Base-by-base conservation (phyloP, 495 filamentous ascomycete genomes). In the Podospora australis region DNA sequence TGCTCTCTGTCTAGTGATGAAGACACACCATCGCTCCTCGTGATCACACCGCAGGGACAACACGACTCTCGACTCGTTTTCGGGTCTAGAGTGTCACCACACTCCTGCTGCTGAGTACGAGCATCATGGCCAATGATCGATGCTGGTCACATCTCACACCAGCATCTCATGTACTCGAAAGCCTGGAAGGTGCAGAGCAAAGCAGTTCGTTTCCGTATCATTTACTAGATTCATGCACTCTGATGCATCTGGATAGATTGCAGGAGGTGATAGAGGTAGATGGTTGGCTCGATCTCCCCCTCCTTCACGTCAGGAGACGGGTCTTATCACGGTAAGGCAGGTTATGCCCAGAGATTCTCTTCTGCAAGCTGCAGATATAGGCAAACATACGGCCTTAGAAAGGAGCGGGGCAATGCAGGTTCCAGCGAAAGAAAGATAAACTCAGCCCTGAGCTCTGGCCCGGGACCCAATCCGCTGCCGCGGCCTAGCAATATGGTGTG, bases 131-230 rank as follows among this genome's bases (percentile, higher is more conserved):
- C 32, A 36, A 36, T 36, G 32, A 36, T 17, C 19, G 14, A 17
- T 36, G 32, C 32, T 36, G 32, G n/a, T 36, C 32, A 36, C 32
- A 36, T 36, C 14, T 36, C 32, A 36, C 32, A 36, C 19, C 32
- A 36, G 19, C 19, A 36, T 36, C 32, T 16, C 13, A n/a, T n/a
- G n/a, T n/a, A n/a, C n/a, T n/a, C n/a, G n/a, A n/a, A n/a, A n/a
- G n/a, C n/a, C n/a, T n/a, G n/a, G n/a, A n/a, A n/a, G n/a, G n/a
- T n/a, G n/a, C n/a, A n/a, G n/a, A n/a, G n/a, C n/a, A n/a, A n/a
- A n/a, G n/a, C n/a, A n/a, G n/a, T 36, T 17, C 14, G 10, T 16
- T 16, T 36, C 32, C n/a, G 32, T n/a, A 16, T 17, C 32, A 16
- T 36, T 36, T 16, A 36, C 14, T 16, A 36, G 32, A 36, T 36